Evolutionary conservation across 1,284 basidiomycete species (phyloP).

Genomic region (Ustilago loliicola): DNA sequence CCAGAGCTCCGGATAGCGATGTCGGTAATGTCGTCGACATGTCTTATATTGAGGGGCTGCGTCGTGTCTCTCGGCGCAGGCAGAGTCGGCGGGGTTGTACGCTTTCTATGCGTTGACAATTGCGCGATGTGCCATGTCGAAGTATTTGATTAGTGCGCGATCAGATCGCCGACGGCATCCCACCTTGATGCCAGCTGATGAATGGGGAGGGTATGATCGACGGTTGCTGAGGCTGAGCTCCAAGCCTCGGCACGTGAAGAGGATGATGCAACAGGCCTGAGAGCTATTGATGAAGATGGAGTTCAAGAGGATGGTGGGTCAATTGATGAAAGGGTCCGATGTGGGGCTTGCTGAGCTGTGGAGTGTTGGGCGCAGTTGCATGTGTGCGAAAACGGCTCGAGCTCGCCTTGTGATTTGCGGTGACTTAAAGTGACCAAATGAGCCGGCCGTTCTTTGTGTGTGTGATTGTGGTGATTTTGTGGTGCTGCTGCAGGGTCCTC

Average conservation of each 20-base stretch:
- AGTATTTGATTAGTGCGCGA: not conserved
- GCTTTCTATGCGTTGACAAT: conserved; percentile 1
- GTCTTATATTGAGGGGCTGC: not conserved
- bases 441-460: not conserved
- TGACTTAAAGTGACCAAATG: conserved; percentile 1
- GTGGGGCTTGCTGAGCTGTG: not conserved
- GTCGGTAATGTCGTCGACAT: conserved; percentile 16
- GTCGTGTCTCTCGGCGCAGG: not conserved
- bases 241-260: not conserved
- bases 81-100: not conserved
- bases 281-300: conserved; percentile 2
- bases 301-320: conserved; percentile 1
- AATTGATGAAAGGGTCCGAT: not conserved
- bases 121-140: conserved; percentile 4
- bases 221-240: not conserved
- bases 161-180: not conserved
- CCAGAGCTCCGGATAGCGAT: not conserved
- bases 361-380: not conserved
- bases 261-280: not conserved
- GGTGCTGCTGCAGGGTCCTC: conserved; percentile 5
- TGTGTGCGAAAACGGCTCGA: not conserved
- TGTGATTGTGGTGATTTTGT: not conserved
- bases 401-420: conserved; percentile 11
- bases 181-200: conserved; percentile 1
- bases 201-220: not conserved